These are phyloP conservation scores for Aegle marmelos DNA, from an alignment of 345 rosid genomes.

Conservation along the genomic window DNA sequence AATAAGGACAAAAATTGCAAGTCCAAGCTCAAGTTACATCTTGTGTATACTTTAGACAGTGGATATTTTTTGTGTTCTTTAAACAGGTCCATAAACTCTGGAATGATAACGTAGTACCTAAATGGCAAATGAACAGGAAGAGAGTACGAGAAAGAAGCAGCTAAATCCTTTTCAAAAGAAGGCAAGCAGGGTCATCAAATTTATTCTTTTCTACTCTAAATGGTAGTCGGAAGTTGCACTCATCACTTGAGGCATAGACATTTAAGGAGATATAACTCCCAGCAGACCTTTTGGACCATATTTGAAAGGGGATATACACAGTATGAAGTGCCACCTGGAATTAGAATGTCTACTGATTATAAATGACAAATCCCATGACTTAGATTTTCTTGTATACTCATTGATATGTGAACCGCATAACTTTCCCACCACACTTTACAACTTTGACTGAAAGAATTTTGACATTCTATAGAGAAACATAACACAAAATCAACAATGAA, in stretches of 20 bases:
- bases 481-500: not conserved
- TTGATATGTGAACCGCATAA: not conserved
- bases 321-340: not conserved
- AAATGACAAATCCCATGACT: not conserved
- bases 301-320: not conserved
- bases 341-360: not conserved
- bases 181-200: too few relatives aligned
- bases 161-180: not conserved
- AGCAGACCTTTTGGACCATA: not conserved
- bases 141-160: not conserved
- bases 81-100: not conserved
- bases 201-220: not conserved
- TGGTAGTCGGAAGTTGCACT: not conserved
- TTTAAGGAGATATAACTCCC: not conserved
- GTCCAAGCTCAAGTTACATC: not conserved
- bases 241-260: not conserved
- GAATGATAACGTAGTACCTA: not conserved
- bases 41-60: not conserved
- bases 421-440: not conserved
- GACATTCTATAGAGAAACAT: not conserved
- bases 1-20: not conserved
- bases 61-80: not conserved
- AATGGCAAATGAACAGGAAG: not conserved
- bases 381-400: too few relatives aligned
- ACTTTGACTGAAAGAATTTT: constrained; percentile 3